Conservation (phyloP, 805 yeast species). For the Metschnikowia gruessii region DNA sequence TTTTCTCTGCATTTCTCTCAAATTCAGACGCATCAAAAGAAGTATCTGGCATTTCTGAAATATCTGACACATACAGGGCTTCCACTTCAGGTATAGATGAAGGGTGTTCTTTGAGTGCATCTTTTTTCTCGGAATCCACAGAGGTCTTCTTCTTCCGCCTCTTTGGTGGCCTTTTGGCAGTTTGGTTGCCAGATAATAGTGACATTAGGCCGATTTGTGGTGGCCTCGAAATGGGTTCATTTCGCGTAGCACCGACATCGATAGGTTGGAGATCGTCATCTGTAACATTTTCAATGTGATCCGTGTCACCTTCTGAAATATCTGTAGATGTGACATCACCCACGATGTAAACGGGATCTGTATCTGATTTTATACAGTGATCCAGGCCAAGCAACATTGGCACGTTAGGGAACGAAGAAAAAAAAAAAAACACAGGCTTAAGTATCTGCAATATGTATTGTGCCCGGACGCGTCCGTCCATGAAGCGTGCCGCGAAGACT, state of each 20-base stretch:
- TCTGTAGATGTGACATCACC: neutral
- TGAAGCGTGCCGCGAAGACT: too few species aligned
- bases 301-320: neutral
- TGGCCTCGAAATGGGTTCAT: neutral
- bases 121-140: neutral
- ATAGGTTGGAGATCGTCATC: neutral
- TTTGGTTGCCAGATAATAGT: constrained; percentile 18
- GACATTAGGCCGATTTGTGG: constrained; percentile 15
- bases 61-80: neutral
- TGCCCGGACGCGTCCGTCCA: too few species aligned
- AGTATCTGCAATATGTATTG: too few species aligned
- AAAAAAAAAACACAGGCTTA: neutral
- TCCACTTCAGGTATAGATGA: neutral
- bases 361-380: constrained; percentile 4
- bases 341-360: neutral
- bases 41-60: constrained; percentile 6
- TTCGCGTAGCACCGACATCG: neutral
- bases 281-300: constrained; percentile 6
- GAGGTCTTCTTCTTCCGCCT: constrained; percentile 1
- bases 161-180: constrained; percentile 1
- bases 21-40: constrained; percentile 10
- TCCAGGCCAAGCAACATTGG: constrained; percentile 18
- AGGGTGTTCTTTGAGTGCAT: neutral
- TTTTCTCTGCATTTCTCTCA: constrained; percentile 4
- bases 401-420: neutral